A percentile compares a stretch with the other conserved stretches of the same genome.
These are phyloP conservation scores for Colletotrichum sp. DNA, from an alignment of 2,329 filamentous ascomycete genomes.

Conservation along the genomic window DNA sequence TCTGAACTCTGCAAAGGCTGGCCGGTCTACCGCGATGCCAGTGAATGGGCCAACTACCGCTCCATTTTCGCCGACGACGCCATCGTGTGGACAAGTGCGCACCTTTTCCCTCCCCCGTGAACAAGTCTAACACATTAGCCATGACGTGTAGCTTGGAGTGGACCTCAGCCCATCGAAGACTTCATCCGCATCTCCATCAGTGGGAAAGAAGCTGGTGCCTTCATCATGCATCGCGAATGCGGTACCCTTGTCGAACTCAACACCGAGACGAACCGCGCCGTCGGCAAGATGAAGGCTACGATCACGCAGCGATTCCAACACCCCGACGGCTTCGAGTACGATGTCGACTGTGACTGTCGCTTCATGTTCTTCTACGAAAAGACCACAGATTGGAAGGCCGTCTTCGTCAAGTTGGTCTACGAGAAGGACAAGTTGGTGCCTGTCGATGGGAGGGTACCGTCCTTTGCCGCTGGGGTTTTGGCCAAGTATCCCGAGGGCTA, in stretches of 20 bases:
- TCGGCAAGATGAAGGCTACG: conserved; percentile 60
- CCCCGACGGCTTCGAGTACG: conserved; percentile 39
- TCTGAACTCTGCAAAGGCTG: conserved; percentile 59
- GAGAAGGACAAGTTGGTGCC: conserved; percentile 55
- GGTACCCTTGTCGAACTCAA: conserved; percentile 51
- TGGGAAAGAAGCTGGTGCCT: conserved; percentile 55
- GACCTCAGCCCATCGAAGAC: conserved; percentile 39
- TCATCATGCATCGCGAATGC: conserved; percentile 63
- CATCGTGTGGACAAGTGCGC: conserved; percentile 54
- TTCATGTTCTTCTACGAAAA: conserved; percentile 53
- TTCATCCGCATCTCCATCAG: conserved; percentile 49
- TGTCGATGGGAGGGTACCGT: conserved; percentile 45
- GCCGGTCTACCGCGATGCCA: conserved; percentile 58
- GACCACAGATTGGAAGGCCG: conserved; percentile 40
- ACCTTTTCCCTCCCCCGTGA: not conserved
- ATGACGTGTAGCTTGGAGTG: conserved; percentile 47
- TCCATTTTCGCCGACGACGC: conserved; percentile 51
- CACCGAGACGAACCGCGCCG: conserved; percentile 40
- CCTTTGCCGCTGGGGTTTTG: conserved; percentile 41
- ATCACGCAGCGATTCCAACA: conserved; percentile 54
- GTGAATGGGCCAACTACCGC: conserved; percentile 58
- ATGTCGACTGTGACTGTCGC: conserved; percentile 56
- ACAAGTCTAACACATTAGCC: not conserved
- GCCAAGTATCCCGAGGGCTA: conserved; percentile 48
- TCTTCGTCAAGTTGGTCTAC: conserved; percentile 53